A percentile compares a stretch with the other conserved stretches of the same genome.
These are phyloP conservation scores for Tetragonia tetragonoides DNA, from an alignment of 148 eudicot species.

Conservation along the genomic window DNA sequence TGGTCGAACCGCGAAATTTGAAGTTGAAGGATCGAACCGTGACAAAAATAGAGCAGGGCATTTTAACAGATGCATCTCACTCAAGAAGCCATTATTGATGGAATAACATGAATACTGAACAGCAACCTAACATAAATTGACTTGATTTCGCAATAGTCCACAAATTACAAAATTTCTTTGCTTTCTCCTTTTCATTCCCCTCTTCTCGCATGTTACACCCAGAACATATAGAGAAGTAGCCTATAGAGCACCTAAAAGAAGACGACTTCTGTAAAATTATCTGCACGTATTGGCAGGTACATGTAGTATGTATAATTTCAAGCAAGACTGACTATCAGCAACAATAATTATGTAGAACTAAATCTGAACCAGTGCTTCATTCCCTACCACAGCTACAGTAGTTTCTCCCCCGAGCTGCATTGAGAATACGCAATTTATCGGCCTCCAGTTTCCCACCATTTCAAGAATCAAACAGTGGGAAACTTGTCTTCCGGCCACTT, in stretches of 20 bases:
- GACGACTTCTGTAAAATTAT: slow-evolving; percentile 13
- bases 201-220: neutral
- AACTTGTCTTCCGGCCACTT: slow-evolving; percentile 82
- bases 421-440: slow-evolving; percentile 23
- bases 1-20: too few species aligned
- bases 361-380: slow-evolving; percentile 90
- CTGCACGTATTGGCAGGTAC: neutral
- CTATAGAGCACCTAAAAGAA: neutral
- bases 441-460: slow-evolving; percentile 7
- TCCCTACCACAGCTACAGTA: slow-evolving; percentile 44
- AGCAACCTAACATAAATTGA: too few species aligned
- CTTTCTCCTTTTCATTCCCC: neutral
- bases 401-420: slow-evolving; percentile 11
- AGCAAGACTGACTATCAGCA: neutral
- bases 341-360: slow-evolving; percentile 13
- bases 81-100: too few species aligned
- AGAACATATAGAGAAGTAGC: neutral
- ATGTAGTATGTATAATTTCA: slow-evolving; percentile 4
- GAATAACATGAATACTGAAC: neutral
- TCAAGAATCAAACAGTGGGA: slow-evolving; percentile 42
- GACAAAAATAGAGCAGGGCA: too few species aligned
- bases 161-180: neutral
- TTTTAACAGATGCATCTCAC: too few species aligned
- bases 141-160: too few species aligned
- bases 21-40: too few species aligned